A percentile compares a stretch with the other conserved stretches of the same genome.
Evolutionary conservation across 2,329 filamentous ascomycete genomes (phyloP).

Genomic region (Paraphoma sp.): DNA sequence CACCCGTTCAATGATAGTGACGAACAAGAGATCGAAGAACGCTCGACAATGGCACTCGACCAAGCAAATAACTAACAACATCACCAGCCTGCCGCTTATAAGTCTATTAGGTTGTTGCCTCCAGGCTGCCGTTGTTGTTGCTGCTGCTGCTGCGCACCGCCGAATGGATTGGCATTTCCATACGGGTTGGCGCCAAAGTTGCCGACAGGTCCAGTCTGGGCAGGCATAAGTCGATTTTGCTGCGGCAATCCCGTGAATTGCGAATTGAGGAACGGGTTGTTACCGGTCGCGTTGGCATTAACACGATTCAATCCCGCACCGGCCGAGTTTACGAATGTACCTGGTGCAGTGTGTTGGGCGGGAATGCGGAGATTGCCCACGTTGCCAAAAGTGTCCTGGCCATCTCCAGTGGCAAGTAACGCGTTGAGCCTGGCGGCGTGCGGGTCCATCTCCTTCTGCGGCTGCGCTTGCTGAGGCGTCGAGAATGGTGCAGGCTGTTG

Average conservation of each 20-base stretch:
- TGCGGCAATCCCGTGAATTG: slow-evolving; percentile 76
- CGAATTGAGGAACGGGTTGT: slow-evolving; percentile 86
- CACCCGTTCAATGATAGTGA: slow-evolving; percentile 14
- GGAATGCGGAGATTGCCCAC: slow-evolving; percentile 95
- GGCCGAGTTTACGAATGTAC: slow-evolving; percentile 95
- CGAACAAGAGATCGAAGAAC: slow-evolving; percentile 11
- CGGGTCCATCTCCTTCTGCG: slow-evolving; percentile 57
- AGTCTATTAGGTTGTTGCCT: slow-evolving; percentile 67
- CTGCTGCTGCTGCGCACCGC: slow-evolving; percentile 53
- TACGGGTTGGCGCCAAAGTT: slow-evolving; percentile 54
- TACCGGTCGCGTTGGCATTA: slow-evolving; percentile 72
- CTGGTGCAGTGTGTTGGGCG: slow-evolving; percentile 93
- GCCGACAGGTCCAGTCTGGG: slow-evolving; percentile 59
- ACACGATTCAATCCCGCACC: slow-evolving; percentile 78
- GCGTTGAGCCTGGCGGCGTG: slow-evolving; percentile 80
- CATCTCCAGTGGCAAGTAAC: slow-evolving; percentile 84
- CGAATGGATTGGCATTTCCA: slow-evolving; percentile 63
- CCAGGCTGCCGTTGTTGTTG: slow-evolving; percentile 53
- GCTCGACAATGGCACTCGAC: slow-evolving; percentile 29
- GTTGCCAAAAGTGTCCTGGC: slow-evolving; percentile 97
- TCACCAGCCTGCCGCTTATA: slow-evolving; percentile 44
- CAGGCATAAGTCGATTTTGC: slow-evolving; percentile 55
- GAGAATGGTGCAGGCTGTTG: slow-evolving; percentile 46
- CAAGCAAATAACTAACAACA: slow-evolving; percentile 14
- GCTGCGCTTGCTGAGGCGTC: slow-evolving; percentile 14